These are phyloP conservation scores for Fraxinus americana DNA, from an alignment of 257 asterid species.

Conservation along the genomic window DNA sequence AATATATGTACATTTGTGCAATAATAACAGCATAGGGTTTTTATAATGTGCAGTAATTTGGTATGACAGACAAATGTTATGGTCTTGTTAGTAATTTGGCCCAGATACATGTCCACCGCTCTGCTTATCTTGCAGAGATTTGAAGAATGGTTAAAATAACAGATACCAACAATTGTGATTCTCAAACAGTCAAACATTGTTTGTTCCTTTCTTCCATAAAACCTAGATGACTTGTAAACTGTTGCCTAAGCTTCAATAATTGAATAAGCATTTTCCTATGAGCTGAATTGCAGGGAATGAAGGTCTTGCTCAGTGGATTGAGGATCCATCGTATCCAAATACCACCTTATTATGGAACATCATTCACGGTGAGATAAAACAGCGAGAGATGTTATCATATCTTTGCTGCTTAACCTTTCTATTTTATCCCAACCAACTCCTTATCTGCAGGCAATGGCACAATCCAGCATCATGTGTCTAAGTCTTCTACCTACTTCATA, in stretches of 20 bases:
- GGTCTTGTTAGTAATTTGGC: neutral
- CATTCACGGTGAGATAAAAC: conserved; percentile 62
- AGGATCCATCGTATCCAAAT: conserved; percentile 66
- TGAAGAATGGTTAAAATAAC: neutral
- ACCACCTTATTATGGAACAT: conserved; percentile 60
- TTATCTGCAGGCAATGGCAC: conserved; percentile 66
- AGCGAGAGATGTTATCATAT: neutral
- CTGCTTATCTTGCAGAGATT: neutral
- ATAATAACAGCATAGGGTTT: neutral
- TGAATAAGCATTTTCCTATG: conserved; percentile 22
- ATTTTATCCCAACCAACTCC: conserved; percentile 28
- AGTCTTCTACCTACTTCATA: conserved; percentile 61
- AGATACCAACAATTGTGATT: neutral
- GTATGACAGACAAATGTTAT: neutral
- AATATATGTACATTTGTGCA: neutral
- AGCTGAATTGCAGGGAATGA: conserved; percentile 51
- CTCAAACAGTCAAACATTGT: neutral
- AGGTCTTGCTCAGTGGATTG: conserved; percentile 71
- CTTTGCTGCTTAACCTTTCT: neutral
- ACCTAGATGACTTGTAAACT: neutral
- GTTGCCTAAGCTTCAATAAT: neutral
- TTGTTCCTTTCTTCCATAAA: neutral
- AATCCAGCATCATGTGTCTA: conserved; percentile 44
- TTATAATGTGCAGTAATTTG: neutral
- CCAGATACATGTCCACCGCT: conserved; percentile 1